These are phyloP conservation scores for Rhodamnia rubescens DNA, from an alignment of 345 rosid species.

Conservation along the genomic window DNA sequence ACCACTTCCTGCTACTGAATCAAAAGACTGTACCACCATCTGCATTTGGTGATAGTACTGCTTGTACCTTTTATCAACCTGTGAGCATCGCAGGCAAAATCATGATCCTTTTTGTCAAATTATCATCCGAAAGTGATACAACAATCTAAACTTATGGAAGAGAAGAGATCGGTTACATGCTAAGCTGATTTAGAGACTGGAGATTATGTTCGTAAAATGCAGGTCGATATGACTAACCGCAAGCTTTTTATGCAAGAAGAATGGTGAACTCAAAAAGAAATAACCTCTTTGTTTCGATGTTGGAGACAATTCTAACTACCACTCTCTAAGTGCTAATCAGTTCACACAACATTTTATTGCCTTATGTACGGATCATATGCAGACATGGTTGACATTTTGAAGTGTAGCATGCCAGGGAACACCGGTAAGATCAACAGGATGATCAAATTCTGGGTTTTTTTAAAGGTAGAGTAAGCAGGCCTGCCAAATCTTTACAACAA, in stretches of 20 bases:
- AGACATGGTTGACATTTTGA: neutral
- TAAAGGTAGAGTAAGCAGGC: neutral
- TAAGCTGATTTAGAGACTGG: neutral
- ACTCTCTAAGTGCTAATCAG: neutral
- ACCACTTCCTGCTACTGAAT: constrained; percentile 58
- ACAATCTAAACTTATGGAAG: neutral
- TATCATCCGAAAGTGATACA: neutral
- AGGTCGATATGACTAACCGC: neutral
- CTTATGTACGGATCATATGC: neutral
- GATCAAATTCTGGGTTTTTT: neutral
- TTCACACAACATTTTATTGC: neutral
- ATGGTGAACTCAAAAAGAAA: neutral
- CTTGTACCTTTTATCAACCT: constrained; percentile 82
- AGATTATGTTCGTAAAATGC: neutral
- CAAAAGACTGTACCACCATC: constrained; percentile 66
- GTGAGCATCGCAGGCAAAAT: neutral
- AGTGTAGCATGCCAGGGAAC: neutral
- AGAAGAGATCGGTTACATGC: neutral
- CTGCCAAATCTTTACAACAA: neutral
- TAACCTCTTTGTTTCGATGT: neutral
- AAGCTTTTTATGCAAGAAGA: neutral
- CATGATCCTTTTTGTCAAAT: neutral
- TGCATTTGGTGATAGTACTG: constrained; percentile 87
- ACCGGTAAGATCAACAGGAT: neutral
- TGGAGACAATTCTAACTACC: neutral